These are phyloP conservation scores for Sambucus nigra DNA, from an alignment of 129 eudicot genomes.

Conservation along the genomic window DNA sequence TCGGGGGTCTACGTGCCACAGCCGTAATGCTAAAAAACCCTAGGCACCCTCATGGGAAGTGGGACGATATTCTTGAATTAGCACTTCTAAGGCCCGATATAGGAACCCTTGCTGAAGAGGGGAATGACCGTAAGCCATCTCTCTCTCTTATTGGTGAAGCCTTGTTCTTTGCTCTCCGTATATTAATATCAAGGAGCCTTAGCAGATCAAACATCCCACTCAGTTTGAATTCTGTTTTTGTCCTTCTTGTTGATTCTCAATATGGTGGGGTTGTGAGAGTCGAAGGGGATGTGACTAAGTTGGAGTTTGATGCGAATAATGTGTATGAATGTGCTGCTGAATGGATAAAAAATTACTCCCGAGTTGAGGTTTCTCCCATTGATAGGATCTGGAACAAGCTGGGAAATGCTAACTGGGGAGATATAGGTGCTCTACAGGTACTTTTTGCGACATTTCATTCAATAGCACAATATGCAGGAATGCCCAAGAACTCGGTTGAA, in stretches of 20 bases:
- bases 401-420: constrained; percentile 96
- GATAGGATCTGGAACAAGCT: constrained; percentile 92
- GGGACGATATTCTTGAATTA: constrained; percentile 84
- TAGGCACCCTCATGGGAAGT: constrained; percentile 90
- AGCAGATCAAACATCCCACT: constrained; percentile 46
- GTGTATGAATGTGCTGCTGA: constrained; percentile 75
- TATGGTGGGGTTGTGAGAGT: constrained; percentile 80
- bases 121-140: constrained; percentile 42
- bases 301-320: constrained; percentile 56
- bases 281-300: constrained; percentile 82
- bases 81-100: constrained; percentile 61
- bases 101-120: constrained; percentile 33
- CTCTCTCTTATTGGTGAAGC: constrained; percentile 61
- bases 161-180: constrained; percentile 59
- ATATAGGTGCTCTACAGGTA: constrained; percentile 80
- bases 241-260: constrained; percentile 69
- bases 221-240: constrained; percentile 54
- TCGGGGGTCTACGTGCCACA: constrained; percentile 73
- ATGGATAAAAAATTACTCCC: constrained; percentile 62
- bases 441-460: constrained; percentile 90
- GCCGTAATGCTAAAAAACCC: constrained; percentile 83
- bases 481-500: constrained; percentile 70
- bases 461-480: constrained; percentile 61
- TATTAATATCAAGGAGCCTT: constrained; percentile 68
- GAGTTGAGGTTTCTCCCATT: constrained; percentile 68